These are phyloP conservation scores for Nicotiana noctiflora DNA, from an alignment of 257 asterid genomes.

Conservation along the genomic window DNA sequence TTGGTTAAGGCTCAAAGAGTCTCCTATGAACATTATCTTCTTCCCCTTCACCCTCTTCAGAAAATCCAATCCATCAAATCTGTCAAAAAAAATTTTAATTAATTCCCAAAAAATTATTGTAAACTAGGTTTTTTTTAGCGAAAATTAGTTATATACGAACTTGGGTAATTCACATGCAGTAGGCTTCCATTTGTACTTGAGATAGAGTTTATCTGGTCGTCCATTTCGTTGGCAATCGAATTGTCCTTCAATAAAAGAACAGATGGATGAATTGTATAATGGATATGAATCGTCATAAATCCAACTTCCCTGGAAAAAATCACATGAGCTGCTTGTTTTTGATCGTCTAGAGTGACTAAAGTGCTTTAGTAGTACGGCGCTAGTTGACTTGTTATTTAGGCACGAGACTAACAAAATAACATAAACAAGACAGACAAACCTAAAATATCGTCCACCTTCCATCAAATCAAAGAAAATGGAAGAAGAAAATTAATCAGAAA, in stretches of 20 bases:
- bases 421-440: background rate
- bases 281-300: slow-evolving; percentile 37
- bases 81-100: slow-evolving; percentile 4
- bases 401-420: background rate
- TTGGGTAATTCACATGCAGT: too few species aligned
- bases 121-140: too few species aligned
- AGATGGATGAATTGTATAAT: slow-evolving; percentile 41
- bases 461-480: background rate
- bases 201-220: too few species aligned
- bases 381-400: background rate
- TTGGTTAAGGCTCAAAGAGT: slow-evolving; percentile 70
- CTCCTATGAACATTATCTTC: slow-evolving; percentile 64
- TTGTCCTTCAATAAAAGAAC: slow-evolving; percentile 53
- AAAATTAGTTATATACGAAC: background rate
- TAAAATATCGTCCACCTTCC: background rate
- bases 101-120: too few species aligned
- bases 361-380: slow-evolving; percentile 10
- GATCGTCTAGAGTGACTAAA: background rate
- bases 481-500: background rate
- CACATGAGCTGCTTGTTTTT: slow-evolving; percentile 24
- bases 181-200: too few species aligned
- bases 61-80: slow-evolving; percentile 51
- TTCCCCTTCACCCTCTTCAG: slow-evolving; percentile 51
- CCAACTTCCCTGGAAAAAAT: slow-evolving; percentile 64
- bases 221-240: too few species aligned